Percentiles rank a stretch among this genome's conserved stretches.
Evolutionary conservation across 495 filamentous ascomycete species (phyloP).

Genomic region (Hypoxylon fragiforme): DNA sequence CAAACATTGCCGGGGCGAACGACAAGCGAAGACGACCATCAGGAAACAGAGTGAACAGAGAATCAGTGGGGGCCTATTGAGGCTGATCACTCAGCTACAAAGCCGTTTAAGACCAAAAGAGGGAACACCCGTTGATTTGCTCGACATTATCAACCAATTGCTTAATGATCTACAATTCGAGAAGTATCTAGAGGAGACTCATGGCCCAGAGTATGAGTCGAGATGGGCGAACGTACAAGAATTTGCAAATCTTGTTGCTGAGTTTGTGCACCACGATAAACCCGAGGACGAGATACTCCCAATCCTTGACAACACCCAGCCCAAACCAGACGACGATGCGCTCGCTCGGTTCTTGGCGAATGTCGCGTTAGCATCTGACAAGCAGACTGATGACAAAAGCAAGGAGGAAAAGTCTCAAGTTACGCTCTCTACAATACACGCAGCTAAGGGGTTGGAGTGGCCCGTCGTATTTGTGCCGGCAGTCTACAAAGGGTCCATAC

Average conservation of each 20-base stretch:
- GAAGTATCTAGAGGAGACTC: conserved; percentile 67
- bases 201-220: conserved; percentile 76
- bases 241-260: conserved; percentile 73
- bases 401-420: conserved; percentile 66
- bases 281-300: conserved; percentile 71
- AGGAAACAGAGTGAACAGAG: conserved; percentile 66
- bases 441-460: conserved; percentile 97
- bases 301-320: conserved; percentile 72
- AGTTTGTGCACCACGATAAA: conserved; percentile 59
- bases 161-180: conserved; percentile 74
- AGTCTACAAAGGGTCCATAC: conserved; percentile 88
- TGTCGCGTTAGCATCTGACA: conserved; percentile 80
- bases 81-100: conserved; percentile 63
- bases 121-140: conserved; percentile 54
- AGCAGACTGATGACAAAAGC: conserved; percentile 61
- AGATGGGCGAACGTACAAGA: conserved; percentile 94
- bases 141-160: conserved; percentile 73
- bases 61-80: conserved; percentile 44
- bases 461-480: conserved; percentile 94
- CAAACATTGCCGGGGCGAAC: conserved; percentile 70
- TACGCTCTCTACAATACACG: conserved; percentile 95
- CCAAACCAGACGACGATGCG: conserved; percentile 67
- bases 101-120: conserved; percentile 59
- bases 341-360: conserved; percentile 87
- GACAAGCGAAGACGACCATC: conserved; percentile 67